Percentiles rank a stretch among this genome's conserved stretches.
Evolutionary conservation across 164 flowering plant genomes (phyloP).

Genomic region (Vitis rotundifolia): DNA sequence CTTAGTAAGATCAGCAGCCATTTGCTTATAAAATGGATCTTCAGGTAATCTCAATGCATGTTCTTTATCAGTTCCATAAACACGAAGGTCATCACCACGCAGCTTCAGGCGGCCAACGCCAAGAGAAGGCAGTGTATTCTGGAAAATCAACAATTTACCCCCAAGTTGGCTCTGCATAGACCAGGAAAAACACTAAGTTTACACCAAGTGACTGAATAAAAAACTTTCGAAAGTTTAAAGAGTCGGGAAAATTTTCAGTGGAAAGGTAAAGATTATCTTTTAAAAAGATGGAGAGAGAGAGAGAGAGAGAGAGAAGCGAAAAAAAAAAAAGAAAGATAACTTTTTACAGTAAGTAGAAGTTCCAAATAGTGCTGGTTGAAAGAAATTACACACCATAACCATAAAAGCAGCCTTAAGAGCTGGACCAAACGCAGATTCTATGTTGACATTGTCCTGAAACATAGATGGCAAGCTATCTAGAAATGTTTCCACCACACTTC

Average conservation of each 20-base stretch:
- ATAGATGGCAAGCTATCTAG: conserved; percentile 93
- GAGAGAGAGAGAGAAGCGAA: not conserved
- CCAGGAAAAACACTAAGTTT: not conserved
- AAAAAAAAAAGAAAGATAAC: not conserved
- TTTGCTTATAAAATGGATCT: conserved; percentile 95
- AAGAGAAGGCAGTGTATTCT: conserved; percentile 85
- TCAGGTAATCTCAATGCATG: conserved; percentile 74
- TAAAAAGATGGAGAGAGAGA: not conserved
- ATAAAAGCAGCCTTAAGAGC: conserved; percentile 87
- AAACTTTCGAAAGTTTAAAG: no score
- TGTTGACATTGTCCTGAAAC: conserved; percentile 82
- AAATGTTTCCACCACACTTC: conserved; percentile 82
- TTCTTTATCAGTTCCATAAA: conserved; percentile 95
- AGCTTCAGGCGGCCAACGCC: conserved; percentile 88
- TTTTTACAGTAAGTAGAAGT: not conserved
- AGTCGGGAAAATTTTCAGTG: not conserved
- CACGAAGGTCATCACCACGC: conserved; percentile 91
- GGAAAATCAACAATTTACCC: conserved; percentile 89
- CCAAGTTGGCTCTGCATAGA: conserved; percentile 85
- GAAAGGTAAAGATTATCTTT: not conserved
- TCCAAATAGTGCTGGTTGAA: not conserved
- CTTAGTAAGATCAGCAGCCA: conserved; percentile 96
- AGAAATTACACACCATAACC: conserved; percentile 75
- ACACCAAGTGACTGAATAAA: no score
- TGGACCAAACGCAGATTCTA: conserved; percentile 99